Percentiles rank a stretch among this genome's conserved stretches.
Conservation (phyloP, 306 rosid species). For the Malus sylvestris region DNA sequence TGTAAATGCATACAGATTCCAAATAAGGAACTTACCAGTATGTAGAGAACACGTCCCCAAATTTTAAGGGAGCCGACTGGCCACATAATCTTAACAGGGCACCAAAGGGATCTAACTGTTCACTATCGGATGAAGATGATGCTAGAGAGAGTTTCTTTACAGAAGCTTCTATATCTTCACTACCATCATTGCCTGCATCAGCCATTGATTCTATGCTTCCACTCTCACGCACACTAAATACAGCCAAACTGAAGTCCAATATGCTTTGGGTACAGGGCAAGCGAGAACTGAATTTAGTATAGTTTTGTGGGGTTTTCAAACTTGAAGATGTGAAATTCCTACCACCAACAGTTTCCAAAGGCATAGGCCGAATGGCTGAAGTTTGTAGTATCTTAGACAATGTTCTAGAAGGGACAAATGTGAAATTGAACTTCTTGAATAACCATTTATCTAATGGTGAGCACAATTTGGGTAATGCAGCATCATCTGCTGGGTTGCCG, state of each 20-base stretch:
- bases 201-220: constrained; percentile 14
- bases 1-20: neutral
- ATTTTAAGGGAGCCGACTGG: constrained; percentile 59
- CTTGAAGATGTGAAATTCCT: constrained; percentile 17
- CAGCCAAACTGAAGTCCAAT: constrained; percentile 7
- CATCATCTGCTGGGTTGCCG: constrained; percentile 30
- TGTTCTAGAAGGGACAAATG: constrained; percentile 58
- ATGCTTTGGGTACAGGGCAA: constrained; percentile 12
- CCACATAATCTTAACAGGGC: constrained; percentile 71
- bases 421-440: constrained; percentile 40
- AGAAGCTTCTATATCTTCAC: constrained; percentile 46
- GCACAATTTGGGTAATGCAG: constrained; percentile 47
- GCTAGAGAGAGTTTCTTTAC: constrained; percentile 64
- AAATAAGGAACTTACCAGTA: constrained; percentile 46
- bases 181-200: constrained; percentile 19
- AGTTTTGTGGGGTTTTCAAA: constrained; percentile 29
- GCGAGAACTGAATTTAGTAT: constrained; percentile 24
- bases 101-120: constrained; percentile 42
- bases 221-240: constrained; percentile 15
- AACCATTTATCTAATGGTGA: constrained; percentile 77
- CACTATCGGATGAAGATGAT: constrained; percentile 42
- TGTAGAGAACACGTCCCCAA: constrained; percentile 52
- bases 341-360: constrained; percentile 26
- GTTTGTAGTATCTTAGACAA: constrained; percentile 70
- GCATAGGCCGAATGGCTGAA: constrained; percentile 22